Conservation (phyloP, 768 basidiomycete genomes). For the Mycena albidolilacea region DNA sequence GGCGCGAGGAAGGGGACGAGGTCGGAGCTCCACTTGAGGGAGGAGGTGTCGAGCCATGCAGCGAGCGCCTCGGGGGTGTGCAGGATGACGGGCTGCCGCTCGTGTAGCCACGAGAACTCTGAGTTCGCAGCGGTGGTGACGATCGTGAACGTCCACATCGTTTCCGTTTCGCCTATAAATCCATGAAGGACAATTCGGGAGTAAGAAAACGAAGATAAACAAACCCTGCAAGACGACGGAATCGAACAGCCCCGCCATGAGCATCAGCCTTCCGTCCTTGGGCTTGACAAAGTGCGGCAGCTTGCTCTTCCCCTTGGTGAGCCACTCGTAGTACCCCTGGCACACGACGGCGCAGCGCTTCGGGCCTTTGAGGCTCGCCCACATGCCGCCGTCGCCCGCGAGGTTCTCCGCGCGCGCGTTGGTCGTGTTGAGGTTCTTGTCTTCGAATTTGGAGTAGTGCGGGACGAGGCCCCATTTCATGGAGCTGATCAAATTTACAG, state of each 20-base stretch:
- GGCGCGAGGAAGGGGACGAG: conserved; percentile 75
- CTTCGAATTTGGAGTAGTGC: conserved; percentile 85
- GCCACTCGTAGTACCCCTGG: conserved; percentile 97
- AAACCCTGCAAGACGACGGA: conserved; percentile 75
- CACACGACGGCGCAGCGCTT: conserved; percentile 90
- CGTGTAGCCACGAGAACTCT: conserved; percentile 89
- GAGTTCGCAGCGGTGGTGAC: conserved; percentile 86
- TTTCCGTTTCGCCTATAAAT: conserved; percentile 65
- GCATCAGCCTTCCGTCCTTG: conserved; percentile 75
- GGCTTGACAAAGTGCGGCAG: conserved; percentile 87
- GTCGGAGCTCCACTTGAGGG: conserved; percentile 72
- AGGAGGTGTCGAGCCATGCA: conserved; percentile 86
- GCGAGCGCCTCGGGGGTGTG: conserved; percentile 70
- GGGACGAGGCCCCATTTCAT: conserved; percentile 96
- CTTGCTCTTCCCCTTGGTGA: conserved; percentile 84
- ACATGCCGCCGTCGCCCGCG: conserved; percentile 83
- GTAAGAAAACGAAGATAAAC: conserved; percentile 4
- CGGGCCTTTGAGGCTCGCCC: conserved; percentile 85
- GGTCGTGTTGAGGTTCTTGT: conserved; percentile 83
- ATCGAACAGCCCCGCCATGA: conserved; percentile 93
- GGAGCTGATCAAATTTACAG: conserved; percentile 47
- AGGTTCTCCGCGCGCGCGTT: conserved; percentile 93
- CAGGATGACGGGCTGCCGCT: conserved; percentile 90
- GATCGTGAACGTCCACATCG: conserved; percentile 88
- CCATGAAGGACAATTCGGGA: too few relatives aligned